These are phyloP conservation scores for Metschnikowia chrysomelidarum DNA, from an alignment of 805 yeast species.

Conservation along the genomic window DNA sequence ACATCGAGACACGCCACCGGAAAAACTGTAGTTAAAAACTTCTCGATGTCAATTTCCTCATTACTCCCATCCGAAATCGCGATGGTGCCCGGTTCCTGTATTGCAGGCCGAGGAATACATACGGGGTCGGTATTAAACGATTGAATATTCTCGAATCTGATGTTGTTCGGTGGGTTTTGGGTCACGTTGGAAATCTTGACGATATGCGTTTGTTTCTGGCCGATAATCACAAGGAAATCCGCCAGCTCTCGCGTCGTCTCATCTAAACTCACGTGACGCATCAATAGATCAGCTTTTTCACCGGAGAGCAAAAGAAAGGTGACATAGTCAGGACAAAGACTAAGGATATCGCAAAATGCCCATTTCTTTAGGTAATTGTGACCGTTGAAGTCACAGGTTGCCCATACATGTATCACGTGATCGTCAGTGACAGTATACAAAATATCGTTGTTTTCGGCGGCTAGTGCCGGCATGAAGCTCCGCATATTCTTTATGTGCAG, in stretches of 20 bases:
- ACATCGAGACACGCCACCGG: conserved; percentile 8
- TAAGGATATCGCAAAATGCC: conserved; percentile 43
- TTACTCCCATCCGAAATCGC: background rate
- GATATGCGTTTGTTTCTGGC: conserved; percentile 34
- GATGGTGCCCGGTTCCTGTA: background rate
- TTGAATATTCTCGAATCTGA: conserved; percentile 39
- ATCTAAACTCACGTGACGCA: too few relatives aligned
- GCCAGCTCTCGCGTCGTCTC: too few relatives aligned
- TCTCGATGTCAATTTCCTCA: background rate
- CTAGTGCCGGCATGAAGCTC: conserved; percentile 30
- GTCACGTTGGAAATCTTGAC: conserved; percentile 52
- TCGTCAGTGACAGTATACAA: conserved; percentile 68
- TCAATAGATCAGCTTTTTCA: background rate
- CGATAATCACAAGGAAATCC: conserved; percentile 40
- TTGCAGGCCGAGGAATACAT: conserved; percentile 13
- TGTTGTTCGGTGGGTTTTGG: conserved; percentile 53
- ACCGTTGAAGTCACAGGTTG: conserved; percentile 59
- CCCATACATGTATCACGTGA: conserved; percentile 62
- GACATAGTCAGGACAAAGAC: conserved; percentile 4
- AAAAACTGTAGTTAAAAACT: background rate
- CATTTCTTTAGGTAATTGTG: conserved; percentile 56
- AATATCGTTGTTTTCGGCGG: conserved; percentile 33
- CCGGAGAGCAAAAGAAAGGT: conserved; percentile 9
- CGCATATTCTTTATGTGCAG: conserved; percentile 36
- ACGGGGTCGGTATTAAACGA: conserved; percentile 8